Evolutionary conservation across 176 grass and related monocot species (phyloP).

Genomic region (Triticum timopheevii): DNA sequence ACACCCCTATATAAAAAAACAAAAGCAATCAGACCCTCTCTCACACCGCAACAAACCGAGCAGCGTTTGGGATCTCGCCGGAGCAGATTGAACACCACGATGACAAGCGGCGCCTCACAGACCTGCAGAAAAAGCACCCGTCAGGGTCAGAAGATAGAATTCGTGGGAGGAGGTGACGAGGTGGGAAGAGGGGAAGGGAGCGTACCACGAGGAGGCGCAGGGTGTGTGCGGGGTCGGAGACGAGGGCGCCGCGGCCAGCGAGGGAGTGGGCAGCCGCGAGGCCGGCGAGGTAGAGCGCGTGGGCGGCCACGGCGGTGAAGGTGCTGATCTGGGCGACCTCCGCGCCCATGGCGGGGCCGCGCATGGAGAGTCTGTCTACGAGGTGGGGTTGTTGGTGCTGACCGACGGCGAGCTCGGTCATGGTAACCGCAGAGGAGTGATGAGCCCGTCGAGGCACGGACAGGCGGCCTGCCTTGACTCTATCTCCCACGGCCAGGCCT

Average conservation of each 20-base stretch:
- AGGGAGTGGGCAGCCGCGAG: slow-evolving; percentile 40
- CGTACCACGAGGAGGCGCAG: slow-evolving; percentile 71
- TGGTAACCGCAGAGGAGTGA: too few species aligned
- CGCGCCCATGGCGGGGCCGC: slow-evolving; percentile 26
- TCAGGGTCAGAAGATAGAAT: background rate
- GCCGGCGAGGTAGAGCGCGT: slow-evolving; percentile 47
- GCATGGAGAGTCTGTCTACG: too few species aligned
- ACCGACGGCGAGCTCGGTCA: too few species aligned
- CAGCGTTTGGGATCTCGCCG: slow-evolving; percentile 42
- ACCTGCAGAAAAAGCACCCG: slow-evolving; percentile 36
- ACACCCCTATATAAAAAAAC: too few species aligned
- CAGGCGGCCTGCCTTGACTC: too few species aligned
- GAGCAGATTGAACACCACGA: slow-evolving; percentile 63
- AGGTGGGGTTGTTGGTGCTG: too few species aligned
- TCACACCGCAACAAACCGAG: slow-evolving; percentile 38
- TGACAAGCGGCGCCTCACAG: slow-evolving; percentile 62
- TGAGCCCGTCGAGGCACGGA: too few species aligned
- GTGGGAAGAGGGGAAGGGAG: background rate
- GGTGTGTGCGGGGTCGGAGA: slow-evolving; percentile 45
- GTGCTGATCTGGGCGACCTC: slow-evolving; percentile 43
- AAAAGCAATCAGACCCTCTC: too few species aligned
- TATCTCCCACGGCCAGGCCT: too few species aligned
- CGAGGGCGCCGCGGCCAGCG: slow-evolving; percentile 36
- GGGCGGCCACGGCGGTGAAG: slow-evolving; percentile 17
- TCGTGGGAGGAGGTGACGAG: background rate